Evolutionary conservation across 2,329 filamentous ascomycete genomes (phyloP), one percentile per base, ranked within the genome.

Genomic region (Ophiostoma ulmi): DNA sequence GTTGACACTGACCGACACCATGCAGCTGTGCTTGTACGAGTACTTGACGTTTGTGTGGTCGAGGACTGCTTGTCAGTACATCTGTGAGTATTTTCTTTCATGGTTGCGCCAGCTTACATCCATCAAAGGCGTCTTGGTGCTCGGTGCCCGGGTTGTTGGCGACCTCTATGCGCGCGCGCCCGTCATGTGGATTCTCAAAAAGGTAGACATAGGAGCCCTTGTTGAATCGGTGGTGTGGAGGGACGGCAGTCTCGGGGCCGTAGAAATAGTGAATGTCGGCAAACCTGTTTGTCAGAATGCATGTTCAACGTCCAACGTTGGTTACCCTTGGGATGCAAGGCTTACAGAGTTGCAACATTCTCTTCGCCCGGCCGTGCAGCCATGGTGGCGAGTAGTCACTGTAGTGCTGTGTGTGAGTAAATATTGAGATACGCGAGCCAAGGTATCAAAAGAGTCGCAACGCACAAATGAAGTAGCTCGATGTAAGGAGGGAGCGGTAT

Each of bases 181-280:
- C 84, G 75, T 89, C 86, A 72, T 82, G 83, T 14, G 90, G 85
- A 77, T 92, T 90, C 78, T 93, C 90, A 78, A 92, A 93, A 6
- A 94, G 82, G 77, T 94, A 94, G 71, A 94, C 86, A 78, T 94
- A 94, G 8, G 90, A 93, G 66, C 88, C 86, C 78, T 91, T 91
- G 79, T 92, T 89, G 78, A 94, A 94, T 69, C 91, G 88, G 79
- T 94, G 90, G 78, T 94, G 91, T n/a, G 85, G 87, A 39, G 91
- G 91, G 71, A 85, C 88, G 71, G 85, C 83, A 6, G 84, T 83
- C 2, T 89, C 88, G n/a, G 88, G 85, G 36, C 86, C 85, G 80
- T 93, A 92, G 79, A 88, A 93, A 79, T 93, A 94, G 78, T 94
- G 91, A 70, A 93, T 78, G 76, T 94, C 91, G 73, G 87, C 90